Evolutionary conservation across 768 basidiomycete species (phyloP), one percentile per base, ranked within the genome.

Genomic region (Phlegmacium glaucopus): DNA sequence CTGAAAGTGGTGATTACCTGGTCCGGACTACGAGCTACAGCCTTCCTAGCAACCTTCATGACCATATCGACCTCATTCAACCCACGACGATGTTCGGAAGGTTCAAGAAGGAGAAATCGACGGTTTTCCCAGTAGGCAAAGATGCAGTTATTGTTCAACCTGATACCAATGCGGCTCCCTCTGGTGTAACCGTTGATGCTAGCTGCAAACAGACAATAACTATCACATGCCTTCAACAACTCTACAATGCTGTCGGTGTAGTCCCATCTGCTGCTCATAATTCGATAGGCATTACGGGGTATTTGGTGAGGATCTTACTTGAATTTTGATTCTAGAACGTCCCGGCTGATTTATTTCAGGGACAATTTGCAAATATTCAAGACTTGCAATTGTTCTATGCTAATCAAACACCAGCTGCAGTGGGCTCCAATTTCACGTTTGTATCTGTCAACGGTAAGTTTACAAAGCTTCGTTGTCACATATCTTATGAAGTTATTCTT

Each of bases 51-150:
- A 53, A 72, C 41, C 53, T 87, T 25, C 76, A 83, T 51, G 68
- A 70, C 1, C 83, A 87, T 56, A 59, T 87, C 43, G 82, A 86
- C 40, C 64, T 87, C 27, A 67, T 88, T 27, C 81, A 85, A 47
- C 86, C 86, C 0, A 87, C 87, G 0, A 87, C 83, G 1, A 74
- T 78, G 61, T 89, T 87, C 51, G 72, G 74, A n/a, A 74, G 75
- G 45, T 65, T 77, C 46, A 76, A 71, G 51, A 63, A 64, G 7
- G 64, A 76, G 44, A 71, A 56, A 52, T 74, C 74, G 9, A 77
- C 68, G 0, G 53, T 79, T 17, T 65, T 70, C 45, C 32, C 11
- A 34, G 11, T n/a, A 34, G n/a, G 32, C n/a, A 6, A 66, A 64
- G n/a, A n/a, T 9, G 22, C 22, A 22, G 5, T 22, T 3, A 22